phyloP scores from a whole-genome alignment of 495 filamentous ascomycete species.

The Trichoderma erinaceum region DNA sequence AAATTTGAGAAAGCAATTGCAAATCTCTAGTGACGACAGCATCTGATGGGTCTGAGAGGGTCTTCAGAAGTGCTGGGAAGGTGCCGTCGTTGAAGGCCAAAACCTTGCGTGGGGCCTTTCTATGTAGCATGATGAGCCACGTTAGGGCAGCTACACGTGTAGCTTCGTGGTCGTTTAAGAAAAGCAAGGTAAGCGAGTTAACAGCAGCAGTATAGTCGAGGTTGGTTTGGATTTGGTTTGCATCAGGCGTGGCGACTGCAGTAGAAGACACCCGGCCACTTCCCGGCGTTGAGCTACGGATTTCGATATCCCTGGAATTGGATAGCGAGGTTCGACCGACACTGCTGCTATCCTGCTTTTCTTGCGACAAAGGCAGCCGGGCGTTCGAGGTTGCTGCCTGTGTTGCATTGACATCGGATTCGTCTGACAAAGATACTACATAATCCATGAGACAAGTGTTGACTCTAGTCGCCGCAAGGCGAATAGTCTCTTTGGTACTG shows the following conservation, averaged over 20 bases:
- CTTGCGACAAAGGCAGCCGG: conserved; percentile 44
- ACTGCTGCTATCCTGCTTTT: conserved; percentile 51
- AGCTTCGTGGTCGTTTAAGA: conserved; percentile 93
- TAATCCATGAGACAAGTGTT: conserved; percentile 88
- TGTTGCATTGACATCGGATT: conserved; percentile 34
- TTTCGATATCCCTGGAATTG: conserved; percentile 46
- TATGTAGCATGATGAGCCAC: conserved; percentile 96
- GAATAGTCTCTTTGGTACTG: conserved; percentile 79
- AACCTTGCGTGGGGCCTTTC: conserved; percentile 88
- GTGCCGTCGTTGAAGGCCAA: conserved; percentile 95
- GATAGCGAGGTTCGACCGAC: conserved; percentile 47
- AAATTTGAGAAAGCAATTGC: conserved; percentile 92
- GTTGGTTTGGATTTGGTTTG: conserved; percentile 53
- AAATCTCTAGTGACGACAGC: conserved; percentile 93
- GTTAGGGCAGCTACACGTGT: conserved; percentile 88
- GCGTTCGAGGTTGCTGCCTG: conserved; percentile 25
- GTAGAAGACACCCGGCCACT: conserved; percentile 26
- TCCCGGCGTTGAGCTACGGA: conserved; percentile 49
- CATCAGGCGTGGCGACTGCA: conserved; percentile 43
- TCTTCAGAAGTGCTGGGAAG: conserved; percentile 93
- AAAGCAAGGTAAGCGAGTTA: conserved; percentile 85
- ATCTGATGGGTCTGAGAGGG: conserved; percentile 90
- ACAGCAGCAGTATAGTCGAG: conserved; percentile 98
- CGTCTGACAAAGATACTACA: conserved; percentile 83
- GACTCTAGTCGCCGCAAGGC: conserved; percentile 79